Evolutionary conservation across 2,329 filamentous ascomycete genomes (phyloP).

Genomic region (Didymella glomerata): DNA sequence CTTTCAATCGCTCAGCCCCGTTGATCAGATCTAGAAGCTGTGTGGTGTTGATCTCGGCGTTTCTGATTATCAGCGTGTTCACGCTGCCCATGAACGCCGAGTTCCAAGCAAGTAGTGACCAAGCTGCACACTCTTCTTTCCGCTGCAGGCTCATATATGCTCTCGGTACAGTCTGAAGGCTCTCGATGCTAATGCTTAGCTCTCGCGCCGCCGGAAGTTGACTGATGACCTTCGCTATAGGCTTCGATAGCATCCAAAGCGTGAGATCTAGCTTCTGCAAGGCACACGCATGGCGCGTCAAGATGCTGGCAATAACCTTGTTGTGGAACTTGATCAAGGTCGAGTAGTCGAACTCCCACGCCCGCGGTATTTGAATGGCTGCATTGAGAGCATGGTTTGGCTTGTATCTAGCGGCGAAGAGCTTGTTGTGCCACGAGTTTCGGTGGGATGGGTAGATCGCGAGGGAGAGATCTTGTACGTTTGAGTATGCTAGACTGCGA

Average conservation of each 20-base stretch:
- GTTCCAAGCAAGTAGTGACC: background rate
- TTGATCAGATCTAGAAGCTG: background rate
- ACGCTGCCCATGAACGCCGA: background rate
- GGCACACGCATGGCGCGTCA: slow-evolving; percentile 35
- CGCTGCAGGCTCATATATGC: background rate
- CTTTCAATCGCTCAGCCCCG: background rate
- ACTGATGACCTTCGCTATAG: slow-evolving; percentile 35
- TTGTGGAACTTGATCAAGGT: slow-evolving; percentile 43
- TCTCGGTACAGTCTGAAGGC: slow-evolving; percentile 13
- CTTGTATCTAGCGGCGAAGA: slow-evolving; percentile 48
- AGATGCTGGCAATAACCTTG: slow-evolving; percentile 36
- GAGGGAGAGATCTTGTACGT: slow-evolving; percentile 74
- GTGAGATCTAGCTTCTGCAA: slow-evolving; percentile 41
- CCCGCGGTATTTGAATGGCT: slow-evolving; percentile 34
- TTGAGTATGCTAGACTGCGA: slow-evolving; percentile 41
- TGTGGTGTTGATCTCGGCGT: background rate
- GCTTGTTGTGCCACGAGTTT: slow-evolving; percentile 60
- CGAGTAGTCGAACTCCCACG: slow-evolving; percentile 27
- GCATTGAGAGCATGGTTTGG: slow-evolving; percentile 7
- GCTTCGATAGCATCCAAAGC: slow-evolving; percentile 39
- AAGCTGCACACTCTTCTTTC: slow-evolving; percentile 10
- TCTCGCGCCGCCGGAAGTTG: slow-evolving; percentile 32
- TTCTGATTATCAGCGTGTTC: background rate
- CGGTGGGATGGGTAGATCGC: slow-evolving; percentile 69
- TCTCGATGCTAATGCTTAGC: slow-evolving; percentile 40